Conservation (phyloP, 768 basidiomycete genomes). For the Lenzites betulinus region DNA sequence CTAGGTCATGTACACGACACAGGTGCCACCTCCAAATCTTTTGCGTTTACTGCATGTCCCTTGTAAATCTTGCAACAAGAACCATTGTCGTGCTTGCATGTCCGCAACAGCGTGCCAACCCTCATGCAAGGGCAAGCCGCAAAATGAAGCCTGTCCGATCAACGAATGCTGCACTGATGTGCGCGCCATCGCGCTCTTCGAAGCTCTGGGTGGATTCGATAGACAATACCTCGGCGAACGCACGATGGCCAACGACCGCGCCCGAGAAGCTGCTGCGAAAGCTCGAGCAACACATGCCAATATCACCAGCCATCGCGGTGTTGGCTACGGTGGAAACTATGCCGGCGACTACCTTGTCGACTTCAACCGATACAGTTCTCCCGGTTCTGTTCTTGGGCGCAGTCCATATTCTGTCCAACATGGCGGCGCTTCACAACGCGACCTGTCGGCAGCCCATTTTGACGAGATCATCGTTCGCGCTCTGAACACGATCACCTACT, state of each 20-base stretch:
- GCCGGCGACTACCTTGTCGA: slow-evolving; percentile 4
- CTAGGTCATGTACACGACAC: slow-evolving; percentile 33
- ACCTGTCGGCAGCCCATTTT: slow-evolving; percentile 35
- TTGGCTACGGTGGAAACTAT: slow-evolving; percentile 46
- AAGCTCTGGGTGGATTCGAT: slow-evolving; percentile 52
- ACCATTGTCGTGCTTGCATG: slow-evolving; percentile 55
- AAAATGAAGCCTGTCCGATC: slow-evolving; percentile 37
- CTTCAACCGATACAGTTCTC: no score
- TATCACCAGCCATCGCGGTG: slow-evolving; percentile 54
- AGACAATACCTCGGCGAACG: slow-evolving; percentile 46
- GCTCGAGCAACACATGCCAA: slow-evolving; percentile 19
- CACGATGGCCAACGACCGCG: slow-evolving; percentile 41
- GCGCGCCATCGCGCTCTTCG: slow-evolving; percentile 54
- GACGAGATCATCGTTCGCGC: slow-evolving; percentile 44
- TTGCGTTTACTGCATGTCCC: slow-evolving; percentile 44
- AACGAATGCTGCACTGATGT: slow-evolving; percentile 47
- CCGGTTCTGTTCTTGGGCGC: no score
- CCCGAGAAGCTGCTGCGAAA: slow-evolving; percentile 33
- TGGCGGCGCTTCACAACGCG: background rate
- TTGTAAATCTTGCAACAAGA: slow-evolving; percentile 45
- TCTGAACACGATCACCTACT: slow-evolving; percentile 40
- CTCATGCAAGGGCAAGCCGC: slow-evolving; percentile 45
- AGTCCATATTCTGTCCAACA: no score
- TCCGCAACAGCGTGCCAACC: slow-evolving; percentile 38
- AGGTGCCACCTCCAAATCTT: slow-evolving; percentile 27